Conservation (phyloP, 106 monocot species). For the Phalaenopsis equestris region DNA sequence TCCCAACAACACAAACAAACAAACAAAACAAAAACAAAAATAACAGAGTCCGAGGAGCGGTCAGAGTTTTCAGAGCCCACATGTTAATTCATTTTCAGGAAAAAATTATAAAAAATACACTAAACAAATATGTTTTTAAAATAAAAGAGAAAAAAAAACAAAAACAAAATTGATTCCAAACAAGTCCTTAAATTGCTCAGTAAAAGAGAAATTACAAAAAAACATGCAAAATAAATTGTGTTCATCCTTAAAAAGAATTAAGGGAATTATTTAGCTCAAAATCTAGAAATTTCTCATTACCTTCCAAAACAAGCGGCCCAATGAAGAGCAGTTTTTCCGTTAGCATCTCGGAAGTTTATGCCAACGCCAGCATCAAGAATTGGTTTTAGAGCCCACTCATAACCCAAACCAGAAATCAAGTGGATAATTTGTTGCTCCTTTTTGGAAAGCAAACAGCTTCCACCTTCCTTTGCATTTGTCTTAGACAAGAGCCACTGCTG, state of each 20-base stretch:
- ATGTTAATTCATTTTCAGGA: no score
- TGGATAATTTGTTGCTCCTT: conserved; percentile 76
- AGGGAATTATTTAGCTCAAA: not conserved
- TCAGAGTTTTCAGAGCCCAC: no score
- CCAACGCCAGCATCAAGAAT: conserved; percentile 64
- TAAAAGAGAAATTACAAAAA: not conserved
- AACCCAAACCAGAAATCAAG: conserved; percentile 75
- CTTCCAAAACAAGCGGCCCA: conserved; percentile 96
- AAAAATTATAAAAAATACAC: no score
- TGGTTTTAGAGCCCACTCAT: conserved; percentile 73
- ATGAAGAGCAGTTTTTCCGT: conserved; percentile 97
- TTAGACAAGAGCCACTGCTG: conserved; percentile 46
- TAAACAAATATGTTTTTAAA: no score
- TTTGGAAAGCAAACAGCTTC: conserved; percentile 37
- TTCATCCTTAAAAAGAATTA: not conserved
- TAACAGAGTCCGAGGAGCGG: no score
- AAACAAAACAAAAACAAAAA: no score
- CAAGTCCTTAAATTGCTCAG: not conserved
- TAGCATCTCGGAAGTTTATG: conserved; percentile 81
- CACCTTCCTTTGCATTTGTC: conserved; percentile 7
- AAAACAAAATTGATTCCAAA: not conserved
- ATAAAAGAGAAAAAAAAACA: no score
- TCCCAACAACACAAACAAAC: no score
- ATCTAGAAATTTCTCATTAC: conserved; percentile 21
- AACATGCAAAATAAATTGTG: no score